Evolutionary conservation across 805 yeast species (phyloP).

Genomic region (Kluyveromyces aestuarii): DNA sequence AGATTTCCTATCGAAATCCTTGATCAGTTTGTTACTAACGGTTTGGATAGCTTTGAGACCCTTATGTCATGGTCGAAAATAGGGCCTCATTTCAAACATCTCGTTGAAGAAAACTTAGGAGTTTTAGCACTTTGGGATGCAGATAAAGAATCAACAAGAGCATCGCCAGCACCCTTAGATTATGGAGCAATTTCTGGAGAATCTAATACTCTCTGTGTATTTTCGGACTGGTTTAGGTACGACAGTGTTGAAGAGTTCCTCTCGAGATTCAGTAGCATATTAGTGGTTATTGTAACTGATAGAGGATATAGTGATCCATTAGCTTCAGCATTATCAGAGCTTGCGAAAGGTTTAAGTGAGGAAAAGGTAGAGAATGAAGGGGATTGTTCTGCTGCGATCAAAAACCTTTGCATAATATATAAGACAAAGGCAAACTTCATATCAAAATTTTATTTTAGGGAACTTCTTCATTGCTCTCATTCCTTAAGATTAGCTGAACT

Average conservation of each 20-base stretch:
- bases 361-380: background rate
- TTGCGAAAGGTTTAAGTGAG: conserved; percentile 1
- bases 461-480: conserved; percentile 7
- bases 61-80: conserved; percentile 18
- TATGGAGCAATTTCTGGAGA: conserved; percentile 9
- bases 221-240: conserved; percentile 9
- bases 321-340: conserved; percentile 6
- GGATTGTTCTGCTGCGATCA: background rate
- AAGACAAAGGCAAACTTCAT: conserved; percentile 16
- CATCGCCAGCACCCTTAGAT: conserved; percentile 5
- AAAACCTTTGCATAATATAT: conserved; percentile 18
- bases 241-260: conserved; percentile 7
- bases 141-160: background rate
- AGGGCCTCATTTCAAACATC: conserved; percentile 8
- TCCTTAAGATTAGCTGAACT: conserved; percentile 16
- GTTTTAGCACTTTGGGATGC: conserved; percentile 12
- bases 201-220: conserved; percentile 9
- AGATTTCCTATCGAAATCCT: conserved; percentile 21
- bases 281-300: conserved; percentile 17
- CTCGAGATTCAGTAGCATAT: conserved; percentile 7
- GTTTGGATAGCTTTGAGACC: conserved; percentile 17
- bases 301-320: conserved; percentile 17
- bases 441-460: conserved; percentile 22
- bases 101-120: conserved; percentile 14
- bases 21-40: conserved; percentile 14